Conservation (phyloP, 805 yeast genomes). For the Brettanomyces custersianus region DNA sequence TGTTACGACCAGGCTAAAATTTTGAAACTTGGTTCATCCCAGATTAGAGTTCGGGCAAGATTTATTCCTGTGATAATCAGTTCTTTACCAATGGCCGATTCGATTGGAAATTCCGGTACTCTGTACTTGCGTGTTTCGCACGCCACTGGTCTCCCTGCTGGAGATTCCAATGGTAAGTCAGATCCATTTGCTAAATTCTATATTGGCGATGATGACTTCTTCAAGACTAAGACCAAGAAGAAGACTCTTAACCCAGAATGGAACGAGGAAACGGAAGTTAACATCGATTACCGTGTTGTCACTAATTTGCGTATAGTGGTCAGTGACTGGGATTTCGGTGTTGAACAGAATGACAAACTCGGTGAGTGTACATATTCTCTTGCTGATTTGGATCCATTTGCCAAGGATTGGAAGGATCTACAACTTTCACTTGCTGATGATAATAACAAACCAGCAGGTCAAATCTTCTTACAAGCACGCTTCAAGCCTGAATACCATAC, state of each 20-base stretch:
- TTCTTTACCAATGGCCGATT: slow-evolving; percentile 63
- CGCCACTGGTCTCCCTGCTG: slow-evolving; percentile 67
- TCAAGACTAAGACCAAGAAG: slow-evolving; percentile 73
- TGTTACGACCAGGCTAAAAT: slow-evolving; percentile 56
- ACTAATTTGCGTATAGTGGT: slow-evolving; percentile 50
- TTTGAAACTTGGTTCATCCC: slow-evolving; percentile 38
- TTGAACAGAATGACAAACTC: slow-evolving; percentile 72
- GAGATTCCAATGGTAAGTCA: slow-evolving; percentile 88
- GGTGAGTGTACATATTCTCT: slow-evolving; percentile 58
- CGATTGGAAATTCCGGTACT: slow-evolving; percentile 66
- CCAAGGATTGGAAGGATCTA: slow-evolving; percentile 38
- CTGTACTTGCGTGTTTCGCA: slow-evolving; percentile 50
- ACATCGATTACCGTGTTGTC: slow-evolving; percentile 53
- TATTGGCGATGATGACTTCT: slow-evolving; percentile 54
- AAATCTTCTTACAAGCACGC: slow-evolving; percentile 43
- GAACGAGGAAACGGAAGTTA: slow-evolving; percentile 60
- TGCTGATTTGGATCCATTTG: slow-evolving; percentile 50
- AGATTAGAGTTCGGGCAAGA: slow-evolving; percentile 48
- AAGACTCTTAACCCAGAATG: slow-evolving; percentile 86
- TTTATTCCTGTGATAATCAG: slow-evolving; percentile 69
- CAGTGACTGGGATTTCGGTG: slow-evolving; percentile 91
- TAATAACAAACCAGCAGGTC: slow-evolving; percentile 53
- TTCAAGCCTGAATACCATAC: slow-evolving; percentile 67
- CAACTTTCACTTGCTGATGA: slow-evolving; percentile 40
- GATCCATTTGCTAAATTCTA: slow-evolving; percentile 80